Evolutionary conservation across 1,139 yeast genomes (phyloP).

Genomic region (Geotrichum klebahnii): DNA sequence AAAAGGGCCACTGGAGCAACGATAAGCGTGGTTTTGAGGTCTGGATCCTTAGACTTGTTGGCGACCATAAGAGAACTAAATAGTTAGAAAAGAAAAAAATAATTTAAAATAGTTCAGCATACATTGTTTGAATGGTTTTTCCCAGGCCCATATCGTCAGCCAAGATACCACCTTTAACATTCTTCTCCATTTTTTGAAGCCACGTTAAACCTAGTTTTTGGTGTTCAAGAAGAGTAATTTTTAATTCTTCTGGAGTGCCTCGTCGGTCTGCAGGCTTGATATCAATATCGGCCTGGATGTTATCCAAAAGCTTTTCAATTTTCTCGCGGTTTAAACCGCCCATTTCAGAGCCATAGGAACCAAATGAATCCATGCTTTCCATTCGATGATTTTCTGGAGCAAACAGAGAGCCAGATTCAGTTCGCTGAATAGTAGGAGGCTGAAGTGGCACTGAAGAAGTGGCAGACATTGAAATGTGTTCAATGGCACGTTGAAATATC

Average conservation of each 20-base stretch:
- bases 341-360: neutral
- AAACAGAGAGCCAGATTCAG: constrained; percentile 1
- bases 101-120: constrained; percentile 33
- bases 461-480: constrained; percentile 9
- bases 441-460: neutral
- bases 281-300: constrained; percentile 55
- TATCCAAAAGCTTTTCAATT: constrained; percentile 56
- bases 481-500: constrained; percentile 3
- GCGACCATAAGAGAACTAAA: constrained; percentile 53
- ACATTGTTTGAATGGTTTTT: constrained; percentile 78
- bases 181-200: constrained; percentile 63
- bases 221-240: constrained; percentile 68
- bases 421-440: neutral
- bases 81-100: constrained; percentile 6
- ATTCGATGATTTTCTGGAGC: neutral
- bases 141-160: constrained; percentile 97
- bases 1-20: constrained; percentile 82
- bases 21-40: constrained; percentile 58
- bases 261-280: constrained; percentile 47
- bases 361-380: neutral
- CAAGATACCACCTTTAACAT: constrained; percentile 67
- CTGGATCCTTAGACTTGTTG: constrained; percentile 42
- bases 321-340: constrained; percentile 33
- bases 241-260: constrained; percentile 65
- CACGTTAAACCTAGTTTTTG: constrained; percentile 83